These are phyloP conservation scores for Leccinum subspadiceum DNA, from an alignment of 1,284 basidiomycete species.

Conservation along the genomic window DNA sequence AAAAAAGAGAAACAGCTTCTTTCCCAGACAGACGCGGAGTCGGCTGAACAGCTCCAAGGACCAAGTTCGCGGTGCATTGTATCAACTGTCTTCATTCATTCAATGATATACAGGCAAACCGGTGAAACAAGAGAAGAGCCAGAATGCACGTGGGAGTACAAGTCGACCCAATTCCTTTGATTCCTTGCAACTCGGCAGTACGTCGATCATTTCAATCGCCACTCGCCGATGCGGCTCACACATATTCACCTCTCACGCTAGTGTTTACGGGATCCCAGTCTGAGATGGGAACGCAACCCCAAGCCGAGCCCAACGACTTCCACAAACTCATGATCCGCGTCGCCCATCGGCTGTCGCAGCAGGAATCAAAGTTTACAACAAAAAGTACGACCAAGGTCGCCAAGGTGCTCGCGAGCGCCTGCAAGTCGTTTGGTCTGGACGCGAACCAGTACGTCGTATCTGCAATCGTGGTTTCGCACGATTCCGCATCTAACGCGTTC, in stretches of 20 bases:
- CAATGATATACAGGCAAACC: conserved; percentile 5
- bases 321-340: conserved; percentile 35
- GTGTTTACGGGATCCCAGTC: conserved; percentile 7
- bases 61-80: conserved; percentile 9
- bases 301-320: conserved; percentile 6
- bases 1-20: conserved; percentile 4
- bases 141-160: background rate
- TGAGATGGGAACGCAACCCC: conserved; percentile 2
- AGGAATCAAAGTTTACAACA: conserved; percentile 42
- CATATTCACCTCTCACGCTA: background rate
- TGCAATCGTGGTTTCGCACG: background rate
- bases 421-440: conserved; percentile 42
- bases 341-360: conserved; percentile 28
- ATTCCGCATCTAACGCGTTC: background rate
- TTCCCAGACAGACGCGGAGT: background rate
- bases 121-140: conserved; percentile 21
- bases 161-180: background rate
- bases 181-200: conserved; percentile 7
- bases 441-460: conserved; percentile 27
- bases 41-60: background rate
- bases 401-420: conserved; percentile 43
- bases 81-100: background rate
- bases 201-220: conserved; percentile 1
- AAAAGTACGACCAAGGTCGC: conserved; percentile 42
- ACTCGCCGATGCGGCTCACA: background rate